Evolutionary conservation across 768 basidiomycete species (phyloP).

Genomic region (Fomitopsis pulvina): DNA sequence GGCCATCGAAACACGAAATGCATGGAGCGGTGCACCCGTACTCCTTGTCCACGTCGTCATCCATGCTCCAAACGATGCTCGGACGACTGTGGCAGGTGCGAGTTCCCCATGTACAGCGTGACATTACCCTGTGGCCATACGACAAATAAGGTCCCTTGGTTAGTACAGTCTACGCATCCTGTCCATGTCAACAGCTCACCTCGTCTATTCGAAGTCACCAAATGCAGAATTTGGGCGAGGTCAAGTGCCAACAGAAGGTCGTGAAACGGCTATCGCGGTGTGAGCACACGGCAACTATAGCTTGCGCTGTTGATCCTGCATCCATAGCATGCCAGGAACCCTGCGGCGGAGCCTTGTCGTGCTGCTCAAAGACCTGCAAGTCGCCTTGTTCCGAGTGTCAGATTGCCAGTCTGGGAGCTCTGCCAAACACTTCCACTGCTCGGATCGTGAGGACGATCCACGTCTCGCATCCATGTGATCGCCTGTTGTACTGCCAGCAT

Average conservation of each 20-base stretch:
- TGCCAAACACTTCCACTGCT: no score
- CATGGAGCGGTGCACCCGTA: constrained; percentile 37
- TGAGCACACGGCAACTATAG: constrained; percentile 21
- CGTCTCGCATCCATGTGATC: constrained; percentile 24
- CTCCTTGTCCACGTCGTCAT: constrained; percentile 48
- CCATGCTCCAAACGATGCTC: constrained; percentile 52
- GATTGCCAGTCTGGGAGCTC: constrained; percentile 3
- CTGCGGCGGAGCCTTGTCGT: constrained; percentile 21
- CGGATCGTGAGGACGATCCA: constrained; percentile 16
- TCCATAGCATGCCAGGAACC: constrained; percentile 17
- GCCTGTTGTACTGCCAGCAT: constrained; percentile 26
- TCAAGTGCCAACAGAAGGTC: constrained; percentile 21
- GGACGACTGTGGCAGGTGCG: constrained; percentile 46
- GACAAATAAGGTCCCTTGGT: constrained; percentile 25
- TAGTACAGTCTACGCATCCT: constrained; percentile 1
- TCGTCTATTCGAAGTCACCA: constrained; percentile 18
- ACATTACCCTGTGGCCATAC: constrained; percentile 54
- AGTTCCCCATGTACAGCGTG: constrained; percentile 39
- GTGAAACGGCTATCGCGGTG: constrained; percentile 23
- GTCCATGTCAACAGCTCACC: neutral
- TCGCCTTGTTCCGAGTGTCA: constrained; percentile 26
- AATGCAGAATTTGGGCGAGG: constrained; percentile 14
- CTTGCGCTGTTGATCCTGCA: constrained; percentile 20
- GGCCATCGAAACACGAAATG: constrained; percentile 46
- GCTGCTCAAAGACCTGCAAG: constrained; percentile 25